Evolutionary conservation across 345 rosid species (phyloP), one percentile per base, ranked within the genome.

Genomic region (Euphorbia pulcherrima): DNA sequence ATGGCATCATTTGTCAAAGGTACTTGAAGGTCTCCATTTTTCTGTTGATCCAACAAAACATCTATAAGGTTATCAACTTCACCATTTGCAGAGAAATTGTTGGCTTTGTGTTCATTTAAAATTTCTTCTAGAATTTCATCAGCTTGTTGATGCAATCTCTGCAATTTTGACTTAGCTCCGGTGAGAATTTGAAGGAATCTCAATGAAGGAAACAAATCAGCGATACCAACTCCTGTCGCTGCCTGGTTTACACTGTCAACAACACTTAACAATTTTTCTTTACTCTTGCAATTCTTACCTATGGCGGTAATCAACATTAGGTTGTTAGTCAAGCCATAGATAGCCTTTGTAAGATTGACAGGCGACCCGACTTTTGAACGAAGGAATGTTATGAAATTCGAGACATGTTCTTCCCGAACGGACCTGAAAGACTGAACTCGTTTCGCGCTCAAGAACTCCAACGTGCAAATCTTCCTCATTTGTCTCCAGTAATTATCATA

Each of bases 251-350:
- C 26, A 35, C 60, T 76, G 11, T 20, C 10, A 1, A 51, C 20
- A 8, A 46, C 4, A 0, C 26, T 2, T 5, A 80, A 47, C 59
- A 78, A 62, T 14, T 39, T 50, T 18, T 75, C 77, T 39, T 80
- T 76, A 14, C 64, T 74, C 6, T 57, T 68, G 53, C 47, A 47
- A 68, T 70, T 73, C 52, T 60, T 62, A 3, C 80, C 83, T 41
- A 82, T 62, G 8, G 74, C 72, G 8, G 72, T 68, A 30, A 74
- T 70, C 3, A 77, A 18, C 4, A 69, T 75, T 12, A 75, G 63
- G 6, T 37, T 65, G 26, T 65, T 67, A 1, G 64, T 63, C 39
- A 65, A 40, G 20, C 72, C 56, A 7, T 53, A 60, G 2, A 78
- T 5, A 18, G 53, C 16, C 40, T 67, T 30, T 0, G 75, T 65